These are phyloP conservation scores for Aspergillus sp. DNA, from an alignment of 2,329 filamentous ascomycete genomes.

Conservation along the genomic window DNA sequence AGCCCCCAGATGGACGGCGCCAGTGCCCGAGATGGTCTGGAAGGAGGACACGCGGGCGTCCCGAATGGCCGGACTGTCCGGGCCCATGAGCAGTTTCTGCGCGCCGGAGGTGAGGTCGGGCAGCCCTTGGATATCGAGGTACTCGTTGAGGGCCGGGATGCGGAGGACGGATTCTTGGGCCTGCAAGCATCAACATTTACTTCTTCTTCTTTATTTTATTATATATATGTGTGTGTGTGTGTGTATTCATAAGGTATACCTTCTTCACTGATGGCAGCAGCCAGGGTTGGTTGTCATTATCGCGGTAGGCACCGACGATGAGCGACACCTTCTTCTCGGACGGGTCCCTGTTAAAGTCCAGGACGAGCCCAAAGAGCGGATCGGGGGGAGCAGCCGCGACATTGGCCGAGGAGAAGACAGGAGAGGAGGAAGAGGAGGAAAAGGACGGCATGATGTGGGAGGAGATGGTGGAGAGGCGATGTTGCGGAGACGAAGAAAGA, in stretches of 20 bases:
- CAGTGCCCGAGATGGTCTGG: slow-evolving; percentile 95
- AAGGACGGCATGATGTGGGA: slow-evolving; percentile 63
- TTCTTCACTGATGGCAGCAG: slow-evolving; percentile 92
- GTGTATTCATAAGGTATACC: slow-evolving; percentile 43
- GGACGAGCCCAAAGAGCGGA: slow-evolving; percentile 85
- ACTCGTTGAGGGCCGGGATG: slow-evolving; percentile 90
- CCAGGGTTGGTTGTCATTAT: slow-evolving; percentile 95
- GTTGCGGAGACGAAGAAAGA: slow-evolving; percentile 7
- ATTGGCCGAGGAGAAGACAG: slow-evolving; percentile 62
- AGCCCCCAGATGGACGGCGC: slow-evolving; percentile 84
- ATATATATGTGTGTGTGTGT: neutral
- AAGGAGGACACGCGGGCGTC: slow-evolving; percentile 77
- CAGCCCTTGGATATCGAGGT: slow-evolving; percentile 89
- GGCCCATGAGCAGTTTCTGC: slow-evolving; percentile 79
- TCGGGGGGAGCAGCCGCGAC: slow-evolving; percentile 92
- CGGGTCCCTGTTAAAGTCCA: slow-evolving; percentile 73
- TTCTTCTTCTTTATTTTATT: too few relatives aligned
- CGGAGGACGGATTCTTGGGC: slow-evolving; percentile 82
- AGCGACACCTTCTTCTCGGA: slow-evolving; percentile 79
- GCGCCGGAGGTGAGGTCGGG: slow-evolving; percentile 79
- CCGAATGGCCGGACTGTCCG: slow-evolving; percentile 67
- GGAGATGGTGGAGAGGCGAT: slow-evolving; percentile 28
- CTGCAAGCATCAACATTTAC: slow-evolving; percentile 38
- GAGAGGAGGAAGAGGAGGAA: slow-evolving; percentile 41
- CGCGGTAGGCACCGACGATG: slow-evolving; percentile 90